Conservation (phyloP, 2,329 filamentous ascomycete species). For the Trichoderma sp. region DNA sequence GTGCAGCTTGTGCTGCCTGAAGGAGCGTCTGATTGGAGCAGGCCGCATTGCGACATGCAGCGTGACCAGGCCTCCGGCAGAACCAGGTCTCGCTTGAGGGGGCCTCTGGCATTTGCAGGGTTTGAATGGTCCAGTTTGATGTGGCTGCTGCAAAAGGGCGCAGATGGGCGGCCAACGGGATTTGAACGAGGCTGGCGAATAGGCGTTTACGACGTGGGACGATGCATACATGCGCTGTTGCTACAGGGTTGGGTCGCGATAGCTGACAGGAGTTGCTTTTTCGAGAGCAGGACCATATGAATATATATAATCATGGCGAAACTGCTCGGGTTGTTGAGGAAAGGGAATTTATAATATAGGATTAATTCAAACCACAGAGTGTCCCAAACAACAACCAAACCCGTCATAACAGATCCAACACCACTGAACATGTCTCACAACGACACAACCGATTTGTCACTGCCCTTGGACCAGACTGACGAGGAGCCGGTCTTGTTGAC, state of each 20-base stretch:
- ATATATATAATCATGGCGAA: background rate
- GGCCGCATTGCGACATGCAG: background rate
- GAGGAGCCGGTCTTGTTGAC: background rate
- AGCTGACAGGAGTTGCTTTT: background rate
- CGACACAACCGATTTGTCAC: background rate
- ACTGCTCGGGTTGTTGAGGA: background rate
- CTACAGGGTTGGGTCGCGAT: background rate
- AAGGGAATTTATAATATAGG: background rate
- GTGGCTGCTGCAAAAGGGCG: background rate
- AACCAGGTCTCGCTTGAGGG: background rate
- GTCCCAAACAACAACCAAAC: too few relatives aligned
- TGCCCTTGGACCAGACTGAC: background rate
- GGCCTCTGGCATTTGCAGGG: background rate
- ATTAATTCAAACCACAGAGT: background rate
- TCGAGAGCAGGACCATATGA: background rate
- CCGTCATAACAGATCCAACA: background rate
- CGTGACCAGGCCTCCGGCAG: background rate
- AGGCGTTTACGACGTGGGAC: background rate
- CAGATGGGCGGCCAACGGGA: background rate
- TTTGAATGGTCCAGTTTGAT: background rate
- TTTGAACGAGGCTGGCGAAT: background rate
- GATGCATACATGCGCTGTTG: background rate
- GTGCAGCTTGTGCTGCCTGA: background rate
- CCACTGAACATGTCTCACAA: background rate
- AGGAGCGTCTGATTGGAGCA: conserved; percentile 2